phyloP scores from a whole-genome alignment of 2,329 filamentous ascomycete genomes.

The Diplodia scrobiculata region DNA sequence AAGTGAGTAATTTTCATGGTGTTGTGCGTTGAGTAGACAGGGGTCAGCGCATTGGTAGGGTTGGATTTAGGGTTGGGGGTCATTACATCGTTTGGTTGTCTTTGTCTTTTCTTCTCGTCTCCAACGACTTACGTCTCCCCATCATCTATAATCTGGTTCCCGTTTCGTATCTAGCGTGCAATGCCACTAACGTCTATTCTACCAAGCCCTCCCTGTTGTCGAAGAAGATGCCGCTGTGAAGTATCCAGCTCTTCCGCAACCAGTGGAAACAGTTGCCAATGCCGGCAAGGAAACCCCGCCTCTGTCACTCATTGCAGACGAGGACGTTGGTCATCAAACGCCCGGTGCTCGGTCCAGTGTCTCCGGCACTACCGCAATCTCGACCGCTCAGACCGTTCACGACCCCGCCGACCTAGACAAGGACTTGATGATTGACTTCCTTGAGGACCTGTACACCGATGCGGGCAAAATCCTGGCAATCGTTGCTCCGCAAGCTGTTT shows the following conservation, averaged over 20 bases:
- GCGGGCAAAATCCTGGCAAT: constrained; percentile 39
- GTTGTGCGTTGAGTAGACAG: neutral
- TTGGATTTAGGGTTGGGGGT: too few relatives aligned
- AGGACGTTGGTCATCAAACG: constrained; percentile 35
- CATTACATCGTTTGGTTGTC: neutral
- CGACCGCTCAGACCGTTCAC: constrained; percentile 40
- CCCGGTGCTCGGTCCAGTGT: constrained; percentile 47
- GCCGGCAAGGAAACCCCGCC: constrained; percentile 12
- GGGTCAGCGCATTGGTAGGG: neutral
- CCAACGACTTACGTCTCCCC: neutral
- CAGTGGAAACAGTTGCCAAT: neutral
- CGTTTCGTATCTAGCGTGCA: neutral
- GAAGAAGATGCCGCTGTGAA: constrained; percentile 31
- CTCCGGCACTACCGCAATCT: constrained; percentile 51
- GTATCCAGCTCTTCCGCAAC: constrained; percentile 33
- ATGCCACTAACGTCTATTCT: neutral
- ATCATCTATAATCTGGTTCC: neutral
- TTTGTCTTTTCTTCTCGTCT: neutral
- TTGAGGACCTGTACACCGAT: constrained; percentile 44
- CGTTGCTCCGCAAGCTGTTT: constrained; percentile 35
- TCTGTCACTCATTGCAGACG: neutral
- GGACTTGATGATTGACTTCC: constrained; percentile 46
- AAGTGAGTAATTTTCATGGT: neutral
- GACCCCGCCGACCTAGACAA: constrained; percentile 41
- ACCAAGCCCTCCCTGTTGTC: constrained; percentile 29